Percentiles rank a stretch among this genome's conserved stretches.
Conservation (phyloP, 768 basidiomycete genomes). For the Leucogyrophana mollusca region DNA sequence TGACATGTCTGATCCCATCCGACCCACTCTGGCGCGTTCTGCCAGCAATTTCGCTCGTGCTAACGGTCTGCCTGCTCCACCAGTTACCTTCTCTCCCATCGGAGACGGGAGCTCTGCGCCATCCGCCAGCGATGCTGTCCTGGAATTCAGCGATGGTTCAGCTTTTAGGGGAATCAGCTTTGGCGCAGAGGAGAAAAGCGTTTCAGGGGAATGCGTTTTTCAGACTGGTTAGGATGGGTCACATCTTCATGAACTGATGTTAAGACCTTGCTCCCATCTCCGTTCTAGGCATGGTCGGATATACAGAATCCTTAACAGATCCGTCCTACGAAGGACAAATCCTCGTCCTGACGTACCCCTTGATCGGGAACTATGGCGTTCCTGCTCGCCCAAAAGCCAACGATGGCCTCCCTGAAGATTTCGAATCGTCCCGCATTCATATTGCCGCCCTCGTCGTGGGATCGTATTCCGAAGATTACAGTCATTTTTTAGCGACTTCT, state of each 20-base stretch:
- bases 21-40: conserved; percentile 46
- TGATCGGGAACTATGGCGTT: conserved; percentile 97
- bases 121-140: conserved; percentile 54
- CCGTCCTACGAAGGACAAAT: conserved; percentile 99
- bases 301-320: conserved; percentile 96
- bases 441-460: conserved; percentile 89
- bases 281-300: conserved; percentile 92
- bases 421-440: conserved; percentile 96
- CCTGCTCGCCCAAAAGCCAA: conserved; percentile 59
- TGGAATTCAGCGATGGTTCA: conserved; percentile 90
- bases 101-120: conserved; percentile 13
- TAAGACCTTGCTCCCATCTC: conserved; percentile 15
- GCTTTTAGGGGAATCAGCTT: conserved; percentile 89
- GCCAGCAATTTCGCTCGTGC: conserved; percentile 35
- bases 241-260: conserved; percentile 9
- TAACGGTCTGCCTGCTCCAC: conserved; percentile 33
- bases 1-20: conserved; percentile 27
- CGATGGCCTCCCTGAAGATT: conserved; percentile 66
- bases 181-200: conserved; percentile 86
- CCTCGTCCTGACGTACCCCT: conserved; percentile 93
- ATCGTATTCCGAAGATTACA: conserved; percentile 92
- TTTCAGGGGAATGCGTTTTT: conserved; percentile 98
- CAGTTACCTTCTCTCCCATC: conserved; percentile 32
- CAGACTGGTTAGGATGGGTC: conserved; percentile 78
- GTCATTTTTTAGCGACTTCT: conserved; percentile 89